These are phyloP conservation scores for Flaveria ramosissima DNA, from an alignment of 129 eudicot genomes.

Conservation along the genomic window DNA sequence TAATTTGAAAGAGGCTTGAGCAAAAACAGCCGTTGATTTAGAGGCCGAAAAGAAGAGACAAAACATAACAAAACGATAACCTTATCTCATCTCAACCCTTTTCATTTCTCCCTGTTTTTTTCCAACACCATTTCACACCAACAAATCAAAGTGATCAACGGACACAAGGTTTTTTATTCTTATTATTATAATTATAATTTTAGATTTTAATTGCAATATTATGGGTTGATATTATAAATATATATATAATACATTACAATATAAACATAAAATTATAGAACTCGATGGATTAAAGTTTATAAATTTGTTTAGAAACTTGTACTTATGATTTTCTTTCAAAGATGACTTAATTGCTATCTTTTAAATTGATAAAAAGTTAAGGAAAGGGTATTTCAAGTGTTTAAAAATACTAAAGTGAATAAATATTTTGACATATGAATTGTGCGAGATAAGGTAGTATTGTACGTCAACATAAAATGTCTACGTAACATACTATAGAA, in stretches of 20 bases:
- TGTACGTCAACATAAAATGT: not conserved
- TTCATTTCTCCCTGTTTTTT: not conserved
- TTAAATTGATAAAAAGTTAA: not conserved
- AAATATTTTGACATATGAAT: too few relatives aligned
- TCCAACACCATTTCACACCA: slow-evolving; percentile 28
- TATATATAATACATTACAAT: not conserved
- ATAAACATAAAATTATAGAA: not conserved
- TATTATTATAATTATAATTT: not conserved
- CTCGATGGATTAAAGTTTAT: not conserved
- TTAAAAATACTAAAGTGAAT: too few relatives aligned
- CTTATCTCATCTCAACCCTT: slow-evolving; percentile 37
- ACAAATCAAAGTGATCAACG: not conserved
- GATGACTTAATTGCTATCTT: too few relatives aligned
- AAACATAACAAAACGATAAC: slow-evolving; percentile 24
- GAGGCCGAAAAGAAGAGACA: slow-evolving; percentile 27
- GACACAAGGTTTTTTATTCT: not conserved
- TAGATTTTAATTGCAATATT: not conserved
- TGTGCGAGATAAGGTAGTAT: not conserved
- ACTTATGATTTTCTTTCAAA: not conserved
- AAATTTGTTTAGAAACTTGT: too few relatives aligned
- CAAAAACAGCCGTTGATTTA: slow-evolving; percentile 24
- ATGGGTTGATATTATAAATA: not conserved
- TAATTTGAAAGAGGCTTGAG: slow-evolving; percentile 12
- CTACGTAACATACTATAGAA: not conserved
- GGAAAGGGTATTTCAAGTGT: not conserved